Evolutionary conservation across 192 early-diverging fungal genomes (phyloP).

Genomic region (Cladochytrium replicatum): DNA sequence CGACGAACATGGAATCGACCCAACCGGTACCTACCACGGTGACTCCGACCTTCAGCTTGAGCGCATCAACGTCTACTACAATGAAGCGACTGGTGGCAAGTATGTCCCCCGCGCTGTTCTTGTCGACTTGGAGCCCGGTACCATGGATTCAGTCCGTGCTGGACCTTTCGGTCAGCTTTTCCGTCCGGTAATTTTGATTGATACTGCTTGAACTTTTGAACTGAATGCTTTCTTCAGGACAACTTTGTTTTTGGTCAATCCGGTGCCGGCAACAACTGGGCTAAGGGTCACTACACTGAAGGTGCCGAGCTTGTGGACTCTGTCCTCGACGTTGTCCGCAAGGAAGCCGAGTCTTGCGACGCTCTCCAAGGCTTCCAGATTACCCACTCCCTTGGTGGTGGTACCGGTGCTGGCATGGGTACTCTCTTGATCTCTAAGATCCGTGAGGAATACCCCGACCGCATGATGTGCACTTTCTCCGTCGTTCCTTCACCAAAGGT

Average conservation of each 20-base stretch:
- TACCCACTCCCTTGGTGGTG: conserved; percentile 95
- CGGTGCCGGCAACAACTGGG: conserved; percentile 99
- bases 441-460: conserved; percentile 98
- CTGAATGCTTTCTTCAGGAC: conserved; percentile 40
- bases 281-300: conserved; percentile 98
- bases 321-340: conserved; percentile 90
- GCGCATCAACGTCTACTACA: conserved; percentile 97
- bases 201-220: conserved; percentile 4
- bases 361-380: conserved; percentile 98
- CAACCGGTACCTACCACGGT: conserved; percentile 73
- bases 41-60: conserved; percentile 84
- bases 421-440: conserved; percentile 93
- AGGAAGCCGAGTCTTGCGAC: conserved; percentile 94
- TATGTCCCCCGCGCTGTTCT: conserved; percentile 73
- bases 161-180: conserved; percentile 78
- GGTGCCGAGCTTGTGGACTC: conserved; percentile 96
- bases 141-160: conserved; percentile 81
- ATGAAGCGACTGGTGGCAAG: conserved; percentile 64
- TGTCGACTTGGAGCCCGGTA: conserved; percentile 95
- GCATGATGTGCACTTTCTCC: conserved; percentile 97
- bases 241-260: conserved; percentile 93
- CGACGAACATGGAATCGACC: conserved; percentile 81
- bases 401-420: conserved; percentile 95
- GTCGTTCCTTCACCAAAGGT: conserved; percentile 97
- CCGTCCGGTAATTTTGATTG: conserved; percentile 48